Evolutionary conservation across 306 rosid species (phyloP), one percentile per base, ranked within the genome.

Genomic region (Casuarina equisetifolia): DNA sequence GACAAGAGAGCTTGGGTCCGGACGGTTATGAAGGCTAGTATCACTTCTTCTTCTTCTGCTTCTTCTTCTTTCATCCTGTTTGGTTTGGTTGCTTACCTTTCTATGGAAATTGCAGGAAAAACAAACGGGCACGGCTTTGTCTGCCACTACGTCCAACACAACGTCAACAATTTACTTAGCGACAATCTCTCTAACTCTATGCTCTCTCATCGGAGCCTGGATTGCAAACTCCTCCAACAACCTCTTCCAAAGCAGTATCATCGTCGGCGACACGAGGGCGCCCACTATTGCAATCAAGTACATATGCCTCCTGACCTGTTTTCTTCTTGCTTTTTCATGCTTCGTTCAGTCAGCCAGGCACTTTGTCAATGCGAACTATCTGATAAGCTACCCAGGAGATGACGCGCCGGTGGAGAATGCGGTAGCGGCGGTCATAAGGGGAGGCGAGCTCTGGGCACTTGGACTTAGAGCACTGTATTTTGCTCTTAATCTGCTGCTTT

Each of bases 191-290:
- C 49, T 93, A 44, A 91, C 96, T 4, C 73, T 93, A 2, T 84
- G 93, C 73, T 84, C 97, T 53, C 86, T 93, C 0, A 88, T 91
- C 44, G 96, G 97, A 51, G 90, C 92, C 4, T 93, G 96, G 97
- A 84, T 93, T 19, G 90, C 89, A 16, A 88, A 76, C 63, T 72
- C n/a, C 4, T 79, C 92, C 50, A 49, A 79, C 13, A 44, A 42
- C 9, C 52, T 89, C 45, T 89, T 89, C 79, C 59, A 70, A 44
- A 86, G 96, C 73, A 48, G 20, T 13, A 25, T 91, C 20, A 83
- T 93, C 75, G 89, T 84, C 48, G 94, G 97, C 12, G 96, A 89
- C 83, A 86, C 83, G 4, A 74, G 77, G 0, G 39, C 84, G 74
- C 61, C 79, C 38, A 73, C 88, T 8, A 57, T 93, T 42, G 78